phyloP scores from a whole-genome alignment of 306 rosid genomes.

The Hippophae rhamnoides region DNA sequence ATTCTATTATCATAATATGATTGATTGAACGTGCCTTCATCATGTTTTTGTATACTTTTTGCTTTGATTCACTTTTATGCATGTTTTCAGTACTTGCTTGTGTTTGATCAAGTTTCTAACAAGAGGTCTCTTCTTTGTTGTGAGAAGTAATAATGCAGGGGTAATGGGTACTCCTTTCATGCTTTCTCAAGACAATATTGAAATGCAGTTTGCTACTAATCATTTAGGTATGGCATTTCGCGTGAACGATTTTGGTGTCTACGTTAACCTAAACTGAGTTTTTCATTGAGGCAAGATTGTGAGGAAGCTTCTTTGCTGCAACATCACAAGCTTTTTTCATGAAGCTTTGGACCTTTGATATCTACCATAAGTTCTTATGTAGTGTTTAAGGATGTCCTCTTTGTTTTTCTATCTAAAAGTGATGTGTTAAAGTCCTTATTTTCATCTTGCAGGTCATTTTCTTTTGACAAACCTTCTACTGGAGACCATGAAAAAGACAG shows the following conservation, averaged over 20 bases:
- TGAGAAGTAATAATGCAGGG: conserved; percentile 87
- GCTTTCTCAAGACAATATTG: conserved; percentile 72
- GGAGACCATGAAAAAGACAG: conserved; percentile 78
- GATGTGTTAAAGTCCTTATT: background rate
- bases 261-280: background rate
- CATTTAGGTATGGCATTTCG: conserved; percentile 47
- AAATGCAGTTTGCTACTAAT: conserved; percentile 87
- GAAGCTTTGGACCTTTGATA: no score
- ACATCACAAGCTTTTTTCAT: no score
- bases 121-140: conserved; percentile 14
- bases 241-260: conserved; percentile 6
- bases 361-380: no score
- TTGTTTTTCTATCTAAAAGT: background rate
- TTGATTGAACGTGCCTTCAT: background rate
- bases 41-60: no score
- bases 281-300: background rate
- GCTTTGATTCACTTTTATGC: no score
- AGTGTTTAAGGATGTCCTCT: no score
- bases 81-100: no score
- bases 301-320: no score
- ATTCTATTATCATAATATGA: background rate
- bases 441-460: conserved; percentile 62
- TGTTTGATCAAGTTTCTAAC: no score
- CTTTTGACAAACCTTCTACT: conserved; percentile 79
- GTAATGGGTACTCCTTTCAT: conserved; percentile 74